These are phyloP conservation scores for Clohesyomyces aquaticus DNA, from an alignment of 495 filamentous ascomycete species.

Conservation along the genomic window DNA sequence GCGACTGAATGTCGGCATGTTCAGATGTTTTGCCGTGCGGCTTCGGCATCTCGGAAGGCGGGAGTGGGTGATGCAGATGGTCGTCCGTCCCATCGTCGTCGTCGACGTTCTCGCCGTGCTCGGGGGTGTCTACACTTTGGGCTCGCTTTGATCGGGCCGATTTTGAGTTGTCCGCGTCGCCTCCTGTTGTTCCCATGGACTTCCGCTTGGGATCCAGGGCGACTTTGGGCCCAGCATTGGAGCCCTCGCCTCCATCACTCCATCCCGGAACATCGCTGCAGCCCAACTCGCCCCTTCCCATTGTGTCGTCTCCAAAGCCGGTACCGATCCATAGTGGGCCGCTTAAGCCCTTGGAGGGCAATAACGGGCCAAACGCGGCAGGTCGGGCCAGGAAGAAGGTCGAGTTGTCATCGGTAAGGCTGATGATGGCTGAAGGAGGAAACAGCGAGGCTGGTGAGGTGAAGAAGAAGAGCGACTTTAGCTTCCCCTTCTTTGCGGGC, in stretches of 20 bases:
- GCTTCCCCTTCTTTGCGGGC: slow-evolving; percentile 25
- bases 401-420: slow-evolving; percentile 94
- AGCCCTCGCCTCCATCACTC: slow-evolving; percentile 51
- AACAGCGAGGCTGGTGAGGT: slow-evolving; percentile 78
- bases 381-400: slow-evolving; percentile 94
- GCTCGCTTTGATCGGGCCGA: slow-evolving; percentile 2
- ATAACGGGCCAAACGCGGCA: slow-evolving; percentile 84
- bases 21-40: slow-evolving; percentile 50
- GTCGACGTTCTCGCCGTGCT: neutral
- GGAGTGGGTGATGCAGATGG: slow-evolving; percentile 74
- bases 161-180: neutral
- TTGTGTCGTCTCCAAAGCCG: slow-evolving; percentile 77
- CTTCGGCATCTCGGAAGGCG: slow-evolving; percentile 51
- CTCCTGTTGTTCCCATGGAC: neutral
- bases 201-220: slow-evolving; percentile 17
- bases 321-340: slow-evolving; percentile 89
- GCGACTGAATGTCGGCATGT: slow-evolving; percentile 92
- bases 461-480: slow-evolving; percentile 65
- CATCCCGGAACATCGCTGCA: slow-evolving; percentile 97
- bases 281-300: slow-evolving; percentile 79
- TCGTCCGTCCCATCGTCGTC: slow-evolving; percentile 89
- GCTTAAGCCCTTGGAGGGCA: slow-evolving; percentile 76
- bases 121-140: neutral
- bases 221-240: slow-evolving; percentile 1
- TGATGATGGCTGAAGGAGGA: slow-evolving; percentile 91